Evolutionary conservation across 78 protist genomes (phyloP), one percentile per base, ranked within the genome.

Genomic region (Guillardia theta): DNA sequence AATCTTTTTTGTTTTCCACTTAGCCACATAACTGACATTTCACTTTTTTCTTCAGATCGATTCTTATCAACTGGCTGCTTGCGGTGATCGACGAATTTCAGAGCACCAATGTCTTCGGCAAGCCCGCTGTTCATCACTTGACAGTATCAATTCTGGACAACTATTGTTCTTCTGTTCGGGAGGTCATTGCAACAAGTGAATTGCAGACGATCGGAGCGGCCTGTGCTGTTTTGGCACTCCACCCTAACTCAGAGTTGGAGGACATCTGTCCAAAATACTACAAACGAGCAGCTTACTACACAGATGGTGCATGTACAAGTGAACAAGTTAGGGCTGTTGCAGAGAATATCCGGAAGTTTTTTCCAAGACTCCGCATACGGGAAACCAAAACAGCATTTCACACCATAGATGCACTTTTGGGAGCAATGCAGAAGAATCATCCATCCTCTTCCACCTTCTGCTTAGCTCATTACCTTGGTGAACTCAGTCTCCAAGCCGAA

Each of bases 41-140:
- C 37, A 18, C 43, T 48, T 1, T 27, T 33, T 3, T 5, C 5
- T 27, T 24, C 93, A 88, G 93, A 12, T 45, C 93, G 9, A 88
- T 88, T 41, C 93, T 88, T 45, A 88, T 88, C 93, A 88, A 88
- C 64, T 88, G 93, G 93, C 64, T 88, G 9, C 64, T 88, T 1
- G 93, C 93, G 27, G 93, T 88, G 43, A 18, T 88, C 12, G 93
- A 88, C 39, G 93, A 88, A 27, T 88, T 88, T 43, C 93, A 88
- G 36, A 19, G 44, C 21, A 48, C 39, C 0, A 48, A 78, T 36
- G 45, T 19, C 6, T 12, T 37, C 41, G 90, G 33, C 45, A 45
- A 33, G 8, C 93, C 93, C 53, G 54, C 6, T 10, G 93, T 27
- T 5, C 93, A 88, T n/a, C 93, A 88, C 64, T 64, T 48, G 76